Evolutionary conservation across 352 stramenopile species (phyloP), one percentile per base, ranked within the genome.

Genomic region (Pythium rhizo-oryzae): DNA sequence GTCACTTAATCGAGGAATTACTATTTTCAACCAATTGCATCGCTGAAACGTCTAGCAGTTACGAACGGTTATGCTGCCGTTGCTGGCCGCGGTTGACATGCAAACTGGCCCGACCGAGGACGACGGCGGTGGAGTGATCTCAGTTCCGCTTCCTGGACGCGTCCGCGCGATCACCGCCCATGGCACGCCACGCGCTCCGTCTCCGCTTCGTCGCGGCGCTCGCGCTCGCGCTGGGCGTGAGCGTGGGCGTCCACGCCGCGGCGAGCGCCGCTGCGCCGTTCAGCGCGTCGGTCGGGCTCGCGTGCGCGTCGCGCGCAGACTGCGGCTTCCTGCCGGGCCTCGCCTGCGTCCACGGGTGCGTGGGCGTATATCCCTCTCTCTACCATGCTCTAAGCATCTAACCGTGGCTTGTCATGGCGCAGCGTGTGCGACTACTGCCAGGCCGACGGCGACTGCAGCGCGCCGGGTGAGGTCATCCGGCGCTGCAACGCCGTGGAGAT

Each of bases 251-350:
- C 1, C 24, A 5, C 46, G 54, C 25, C 25, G 25, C 13, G 28
- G n/a, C 51, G 7, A 33, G 52, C 62, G 51, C 37, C 25, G 24
- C 44, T 11, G 57, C 53, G 43, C 65, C 67, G 24, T 83, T 81
- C 65, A 57, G 71, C 46, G 74, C 87, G 5, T 65, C 62, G 12
- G 44, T 88, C 37, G 82, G 84, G 1, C 19, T 89, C 3, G 39
- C 67, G 15, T 96, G 87, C 74, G 64, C 72, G 1, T 57, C 67
- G 25, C 79, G 77, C 28, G 66, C 63, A 6, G 85, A 96, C 70
- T 96, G 87, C 56, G 87, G 87, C 70, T 91, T 89, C 56, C 64
- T 96, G 12, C 87, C 85, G 7, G 82, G 83, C 3, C 73, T 94
- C 24, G 84, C 85, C 19, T 96, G 87, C 55, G 70, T 92, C 39